phyloP scores from a whole-genome alignment of 768 basidiomycete species.

The Termitomyces heimii region DNA sequence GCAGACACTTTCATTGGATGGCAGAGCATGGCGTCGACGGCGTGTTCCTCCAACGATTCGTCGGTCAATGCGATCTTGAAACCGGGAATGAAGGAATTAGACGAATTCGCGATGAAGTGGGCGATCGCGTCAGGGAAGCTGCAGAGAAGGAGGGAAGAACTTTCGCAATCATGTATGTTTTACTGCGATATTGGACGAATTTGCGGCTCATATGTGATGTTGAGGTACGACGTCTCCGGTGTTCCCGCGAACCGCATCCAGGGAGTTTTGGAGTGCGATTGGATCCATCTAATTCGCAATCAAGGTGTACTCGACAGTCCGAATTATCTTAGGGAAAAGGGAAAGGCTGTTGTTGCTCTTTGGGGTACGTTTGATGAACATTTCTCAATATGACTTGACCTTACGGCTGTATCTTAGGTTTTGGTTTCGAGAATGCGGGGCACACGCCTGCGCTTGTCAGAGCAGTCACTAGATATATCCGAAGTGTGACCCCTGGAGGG shows the following conservation, averaged over 20 bases:
- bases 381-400: not conserved
- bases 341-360: constrained; percentile 63
- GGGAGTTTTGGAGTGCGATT: constrained; percentile 62
- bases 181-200: not conserved
- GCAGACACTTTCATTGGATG: constrained; percentile 80
- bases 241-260: constrained; percentile 69
- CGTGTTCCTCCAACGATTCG: constrained; percentile 76
- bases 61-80: constrained; percentile 57
- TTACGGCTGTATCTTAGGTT: constrained; percentile 33
- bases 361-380: constrained; percentile 46
- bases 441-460: constrained; percentile 60
- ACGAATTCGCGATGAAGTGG: constrained; percentile 64
- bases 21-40: constrained; percentile 76
- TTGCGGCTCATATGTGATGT: not conserved
- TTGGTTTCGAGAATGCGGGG: constrained; percentile 57
- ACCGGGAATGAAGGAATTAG: constrained; percentile 51
- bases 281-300: constrained; percentile 61
- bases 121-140: constrained; percentile 64
- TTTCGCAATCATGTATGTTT: constrained; percentile 75
- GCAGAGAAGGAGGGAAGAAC: constrained; percentile 79
- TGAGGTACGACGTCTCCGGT: constrained; percentile 80
- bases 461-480: constrained; percentile 50
- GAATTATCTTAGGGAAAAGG: constrained; percentile 66
- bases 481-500: constrained; percentile 62
- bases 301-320: constrained; percentile 64